phyloP scores from a whole-genome alignment of 805 yeast genomes.

The Candida mattraensis region DNA sequence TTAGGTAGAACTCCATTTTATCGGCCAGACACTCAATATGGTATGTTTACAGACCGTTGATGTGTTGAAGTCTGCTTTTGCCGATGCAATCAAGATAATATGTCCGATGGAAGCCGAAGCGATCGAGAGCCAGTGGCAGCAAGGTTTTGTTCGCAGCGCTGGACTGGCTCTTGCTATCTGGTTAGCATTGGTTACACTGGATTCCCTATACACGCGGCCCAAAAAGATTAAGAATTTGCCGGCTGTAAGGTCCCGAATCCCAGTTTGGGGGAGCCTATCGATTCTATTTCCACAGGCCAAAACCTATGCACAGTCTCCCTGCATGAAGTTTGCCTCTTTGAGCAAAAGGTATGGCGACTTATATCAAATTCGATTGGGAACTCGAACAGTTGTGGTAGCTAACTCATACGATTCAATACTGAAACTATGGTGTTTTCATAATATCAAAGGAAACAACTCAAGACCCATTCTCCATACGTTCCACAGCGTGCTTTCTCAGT shows the following conservation, averaged over 20 bases:
- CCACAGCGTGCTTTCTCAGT: constrained; percentile 56
- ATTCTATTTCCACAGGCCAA: constrained; percentile 28
- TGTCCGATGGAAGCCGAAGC: no score
- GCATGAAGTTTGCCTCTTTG: constrained; percentile 48
- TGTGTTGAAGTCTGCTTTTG: no score
- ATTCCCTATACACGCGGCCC: constrained; percentile 11
- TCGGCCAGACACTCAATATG: no score
- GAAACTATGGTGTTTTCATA: constrained; percentile 49
- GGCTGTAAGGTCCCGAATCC: constrained; percentile 19
- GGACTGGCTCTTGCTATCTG: neutral
- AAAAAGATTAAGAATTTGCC: constrained; percentile 22
- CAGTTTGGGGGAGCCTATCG: constrained; percentile 28
- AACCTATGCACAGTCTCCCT: constrained; percentile 37
- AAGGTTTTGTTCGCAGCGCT: no score
- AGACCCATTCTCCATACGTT: constrained; percentile 68
- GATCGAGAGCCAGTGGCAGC: no score
- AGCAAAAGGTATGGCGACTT: constrained; percentile 43
- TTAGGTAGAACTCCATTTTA: no score
- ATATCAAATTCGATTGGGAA: constrained; percentile 66
- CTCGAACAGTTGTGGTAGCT: constrained; percentile 58
- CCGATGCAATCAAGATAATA: no score
- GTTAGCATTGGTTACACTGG: constrained; percentile 5
- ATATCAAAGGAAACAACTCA: constrained; percentile 56
- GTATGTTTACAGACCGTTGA: no score
- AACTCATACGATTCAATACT: constrained; percentile 58